Evolutionary conservation across 164 flowering plant genomes (phyloP).

Genomic region (Vitis labrusca): DNA sequence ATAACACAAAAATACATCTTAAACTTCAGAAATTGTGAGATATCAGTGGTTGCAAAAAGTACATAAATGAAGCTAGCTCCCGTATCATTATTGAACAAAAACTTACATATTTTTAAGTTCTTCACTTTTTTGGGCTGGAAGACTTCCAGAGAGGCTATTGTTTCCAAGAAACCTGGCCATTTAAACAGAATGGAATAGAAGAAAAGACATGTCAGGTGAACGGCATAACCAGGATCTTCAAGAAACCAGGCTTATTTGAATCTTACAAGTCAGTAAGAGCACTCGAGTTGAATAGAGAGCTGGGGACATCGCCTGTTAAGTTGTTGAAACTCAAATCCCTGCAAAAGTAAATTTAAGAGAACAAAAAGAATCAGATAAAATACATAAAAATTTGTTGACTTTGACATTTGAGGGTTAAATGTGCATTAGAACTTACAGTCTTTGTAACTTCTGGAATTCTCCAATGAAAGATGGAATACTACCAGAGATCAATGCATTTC

Average conservation of each 20-base stretch:
- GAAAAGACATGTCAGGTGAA: no score
- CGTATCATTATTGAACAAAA: no score
- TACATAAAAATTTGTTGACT: no score
- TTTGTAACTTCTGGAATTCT: slow-evolving; percentile 16
- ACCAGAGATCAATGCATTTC: slow-evolving; percentile 33
- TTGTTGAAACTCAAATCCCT: slow-evolving; percentile 34
- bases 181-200: background rate
- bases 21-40: no score
- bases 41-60: no score
- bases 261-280: slow-evolving; percentile 14
- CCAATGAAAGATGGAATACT: slow-evolving; percentile 34
- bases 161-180: slow-evolving; percentile 21
- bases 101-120: slow-evolving; percentile 13
- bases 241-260: background rate
- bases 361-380: background rate
- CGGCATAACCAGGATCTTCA: no score
- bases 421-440: slow-evolving; percentile 28
- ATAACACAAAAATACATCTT: no score
- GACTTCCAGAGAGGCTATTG: slow-evolving; percentile 13
- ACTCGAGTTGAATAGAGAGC: slow-evolving; percentile 14
- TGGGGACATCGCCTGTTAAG: slow-evolving; percentile 23
- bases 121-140: slow-evolving; percentile 9
- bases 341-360: background rate
- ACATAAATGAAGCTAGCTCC: background rate
- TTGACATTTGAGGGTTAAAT: no score